Percentiles rank a stretch among this genome's conserved stretches.
phyloP scores from a whole-genome alignment of 78 protist species.

The Cavenderia fasciculata region DNA sequence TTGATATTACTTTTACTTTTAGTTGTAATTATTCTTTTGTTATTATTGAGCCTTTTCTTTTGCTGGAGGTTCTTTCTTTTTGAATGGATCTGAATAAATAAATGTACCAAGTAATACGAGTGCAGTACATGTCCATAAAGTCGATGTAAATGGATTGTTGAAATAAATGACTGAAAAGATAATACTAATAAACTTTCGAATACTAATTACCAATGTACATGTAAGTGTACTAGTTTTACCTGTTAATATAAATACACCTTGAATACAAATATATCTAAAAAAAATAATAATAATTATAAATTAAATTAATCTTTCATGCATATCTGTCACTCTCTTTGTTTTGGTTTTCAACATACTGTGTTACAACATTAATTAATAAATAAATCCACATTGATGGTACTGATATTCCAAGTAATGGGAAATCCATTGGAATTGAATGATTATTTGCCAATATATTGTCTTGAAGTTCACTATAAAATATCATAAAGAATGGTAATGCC shows the following conservation, averaged over 20 bases:
- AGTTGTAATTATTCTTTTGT: too few species aligned
- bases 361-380: conserved; percentile 44
- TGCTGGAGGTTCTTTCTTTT: background rate
- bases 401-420: background rate
- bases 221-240: conserved; percentile 75
- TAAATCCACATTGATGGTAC: conserved; percentile 70
- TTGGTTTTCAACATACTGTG: conserved; percentile 37
- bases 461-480: conserved; percentile 27
- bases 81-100: conserved; percentile 53
- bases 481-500: conserved; percentile 66
- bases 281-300: too few species aligned
- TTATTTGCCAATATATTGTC: conserved; percentile 31
- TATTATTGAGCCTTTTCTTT: too few species aligned
- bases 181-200: conserved; percentile 68
- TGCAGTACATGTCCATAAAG: conserved; percentile 25
- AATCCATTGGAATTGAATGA: conserved; percentile 16
- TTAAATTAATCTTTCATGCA: background rate
- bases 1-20: too few species aligned
- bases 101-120: conserved; percentile 72
- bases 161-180: conserved; percentile 56
- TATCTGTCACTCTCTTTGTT: background rate
- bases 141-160: conserved; percentile 53
- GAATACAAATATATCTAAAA: conserved; percentile 50
- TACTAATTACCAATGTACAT: conserved; percentile 69
- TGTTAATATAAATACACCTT: conserved; percentile 75